Conservation (phyloP, 176 grass and related monocot species). For the Oryza glumipatula region DNA sequence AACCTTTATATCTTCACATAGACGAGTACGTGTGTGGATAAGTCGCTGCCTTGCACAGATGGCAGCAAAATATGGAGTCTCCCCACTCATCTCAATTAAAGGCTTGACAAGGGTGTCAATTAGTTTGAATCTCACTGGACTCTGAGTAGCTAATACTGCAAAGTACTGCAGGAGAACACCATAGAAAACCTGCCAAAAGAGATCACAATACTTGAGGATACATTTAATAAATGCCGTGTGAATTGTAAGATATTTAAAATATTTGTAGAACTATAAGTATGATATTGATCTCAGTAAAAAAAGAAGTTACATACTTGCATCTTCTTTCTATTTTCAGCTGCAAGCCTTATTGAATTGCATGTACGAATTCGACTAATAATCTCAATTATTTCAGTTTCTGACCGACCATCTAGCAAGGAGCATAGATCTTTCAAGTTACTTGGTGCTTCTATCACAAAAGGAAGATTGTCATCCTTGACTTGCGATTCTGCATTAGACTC, state of each 20-base stretch:
- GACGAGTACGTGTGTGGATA: conserved; percentile 56
- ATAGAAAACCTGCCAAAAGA: conserved; percentile 84
- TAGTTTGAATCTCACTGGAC: conserved; percentile 72
- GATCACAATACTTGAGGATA: conserved; percentile 35
- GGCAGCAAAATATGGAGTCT: conserved; percentile 94
- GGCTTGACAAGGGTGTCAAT: conserved; percentile 88
- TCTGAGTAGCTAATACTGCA: conserved; percentile 73
- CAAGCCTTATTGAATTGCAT: conserved; percentile 93
- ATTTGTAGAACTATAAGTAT: background rate
- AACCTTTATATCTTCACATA: conserved; percentile 83
- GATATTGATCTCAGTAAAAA: conserved; percentile 11
- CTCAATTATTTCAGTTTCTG: conserved; percentile 81
- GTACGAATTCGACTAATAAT: conserved; percentile 77
- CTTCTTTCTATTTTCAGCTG: conserved; percentile 86
- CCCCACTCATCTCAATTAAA: conserved; percentile 90
- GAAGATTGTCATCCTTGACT: conserved; percentile 51
- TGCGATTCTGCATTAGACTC: conserved; percentile 44
- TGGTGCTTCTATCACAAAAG: conserved; percentile 94
- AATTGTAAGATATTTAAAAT: conserved; percentile 13
- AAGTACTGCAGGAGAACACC: conserved; percentile 94
- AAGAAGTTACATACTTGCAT: conserved; percentile 71
- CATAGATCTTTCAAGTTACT: conserved; percentile 68
- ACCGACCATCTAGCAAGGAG: conserved; percentile 75
- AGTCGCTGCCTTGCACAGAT: conserved; percentile 92
- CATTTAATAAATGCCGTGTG: background rate